A percentile compares a stretch with the other conserved stretches of the same genome.
phyloP scores from a whole-genome alignment of 345 rosid species.

The Euphorbia tirucalli region DNA sequence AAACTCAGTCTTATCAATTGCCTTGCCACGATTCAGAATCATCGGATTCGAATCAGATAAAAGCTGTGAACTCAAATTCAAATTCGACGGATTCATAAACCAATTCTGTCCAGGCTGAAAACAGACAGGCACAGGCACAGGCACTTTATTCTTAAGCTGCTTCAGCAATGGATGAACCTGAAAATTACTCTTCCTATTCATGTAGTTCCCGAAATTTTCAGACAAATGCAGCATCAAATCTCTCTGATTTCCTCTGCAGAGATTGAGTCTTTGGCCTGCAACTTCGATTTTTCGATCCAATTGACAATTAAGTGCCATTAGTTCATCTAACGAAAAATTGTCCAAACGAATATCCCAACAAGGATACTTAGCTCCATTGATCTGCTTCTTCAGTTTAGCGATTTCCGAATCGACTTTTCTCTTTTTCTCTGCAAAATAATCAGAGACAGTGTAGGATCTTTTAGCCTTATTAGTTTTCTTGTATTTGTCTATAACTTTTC shows the following conservation, averaged over 20 bases:
- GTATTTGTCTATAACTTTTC: slow-evolving; percentile 1
- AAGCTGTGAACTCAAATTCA: neutral
- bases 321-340: neutral
- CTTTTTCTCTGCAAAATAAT: slow-evolving; percentile 18
- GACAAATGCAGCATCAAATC: neutral
- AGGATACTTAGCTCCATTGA: neutral
- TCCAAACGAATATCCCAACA: neutral
- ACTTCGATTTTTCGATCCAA: neutral
- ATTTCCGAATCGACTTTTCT: neutral
- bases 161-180: neutral
- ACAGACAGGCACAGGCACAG: neutral
- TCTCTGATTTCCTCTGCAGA: neutral
- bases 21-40: neutral
- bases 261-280: neutral
- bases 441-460: slow-evolving; percentile 1
- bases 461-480: neutral
- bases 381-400: too few relatives aligned
- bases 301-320: neutral
- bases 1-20: neutral
- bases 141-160: neutral
- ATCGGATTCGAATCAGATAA: neutral
- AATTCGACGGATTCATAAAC: neutral
- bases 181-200: neutral
- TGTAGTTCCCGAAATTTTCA: neutral
- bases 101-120: neutral